These are phyloP conservation scores for Cotoneaster glaucophyllus DNA, from an alignment of 306 rosid genomes.

Conservation along the genomic window DNA sequence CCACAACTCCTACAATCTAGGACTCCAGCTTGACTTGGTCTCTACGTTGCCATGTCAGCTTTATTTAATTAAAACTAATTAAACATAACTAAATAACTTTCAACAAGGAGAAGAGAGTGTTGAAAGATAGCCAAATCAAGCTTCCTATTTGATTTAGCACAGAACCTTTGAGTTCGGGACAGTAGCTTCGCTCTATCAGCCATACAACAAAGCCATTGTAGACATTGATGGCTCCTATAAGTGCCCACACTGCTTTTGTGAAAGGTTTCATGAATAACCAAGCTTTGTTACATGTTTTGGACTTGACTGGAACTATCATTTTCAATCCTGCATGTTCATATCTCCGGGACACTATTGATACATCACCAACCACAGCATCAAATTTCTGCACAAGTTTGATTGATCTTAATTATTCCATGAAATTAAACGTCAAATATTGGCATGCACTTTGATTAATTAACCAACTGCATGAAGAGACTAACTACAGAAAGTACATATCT, in stretches of 20 bases:
- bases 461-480: background rate
- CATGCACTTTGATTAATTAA: background rate
- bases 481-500: background rate
- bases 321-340: conserved; percentile 33
- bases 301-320: conserved; percentile 38
- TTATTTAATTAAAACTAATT: too few species aligned
- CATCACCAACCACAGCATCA: conserved; percentile 49
- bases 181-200: conserved; percentile 36
- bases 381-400: conserved; percentile 18
- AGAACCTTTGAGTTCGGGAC: conserved; percentile 27
- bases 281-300: conserved; percentile 13
- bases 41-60: too few species aligned
- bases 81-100: too few species aligned
- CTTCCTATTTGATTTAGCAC: conserved; percentile 31
- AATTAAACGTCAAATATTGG: background rate
- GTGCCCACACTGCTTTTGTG: conserved; percentile 39
- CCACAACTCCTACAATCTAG: too few species aligned
- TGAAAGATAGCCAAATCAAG: conserved; percentile 36
- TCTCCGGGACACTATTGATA: conserved; percentile 24
- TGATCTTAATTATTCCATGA: background rate
- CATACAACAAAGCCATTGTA: conserved; percentile 50
- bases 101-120: conserved; percentile 29
- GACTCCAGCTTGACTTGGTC: too few species aligned
- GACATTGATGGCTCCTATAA: conserved; percentile 20
- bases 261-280: conserved; percentile 45